Percentiles rank a stretch among this genome's conserved stretches.
These are phyloP conservation scores for Trichoderma koningiopsis DNA, from an alignment of 2,329 filamentous ascomycete genomes.

Conservation along the genomic window DNA sequence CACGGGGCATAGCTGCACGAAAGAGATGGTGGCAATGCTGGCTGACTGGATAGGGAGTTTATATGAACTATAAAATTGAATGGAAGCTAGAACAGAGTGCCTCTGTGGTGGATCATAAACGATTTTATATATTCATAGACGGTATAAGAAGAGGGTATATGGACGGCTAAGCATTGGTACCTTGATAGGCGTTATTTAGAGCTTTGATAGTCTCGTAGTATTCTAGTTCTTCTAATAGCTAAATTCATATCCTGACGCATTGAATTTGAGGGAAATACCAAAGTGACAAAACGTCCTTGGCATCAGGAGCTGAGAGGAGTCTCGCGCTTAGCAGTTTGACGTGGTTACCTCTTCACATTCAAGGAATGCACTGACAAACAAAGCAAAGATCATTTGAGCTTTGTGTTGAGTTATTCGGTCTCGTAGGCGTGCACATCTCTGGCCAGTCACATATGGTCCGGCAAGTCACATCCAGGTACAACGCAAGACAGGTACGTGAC, in stretches of 20 bases:
- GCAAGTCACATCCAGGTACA: neutral
- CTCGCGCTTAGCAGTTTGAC: neutral
- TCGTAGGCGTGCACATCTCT: neutral
- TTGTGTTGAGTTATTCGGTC: fast-evolving
- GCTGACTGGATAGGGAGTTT: conserved; percentile 1
- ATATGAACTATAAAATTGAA: neutral
- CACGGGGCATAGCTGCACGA: conserved; percentile 14
- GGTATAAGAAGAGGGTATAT: neutral
- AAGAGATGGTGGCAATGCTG: conserved; percentile 21
- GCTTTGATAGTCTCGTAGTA: neutral
- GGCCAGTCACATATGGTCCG: neutral
- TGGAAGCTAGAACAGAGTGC: no score
- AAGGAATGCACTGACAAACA: no score
- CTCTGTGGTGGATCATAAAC: neutral
- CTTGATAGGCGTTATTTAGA: neutral
- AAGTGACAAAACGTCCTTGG: neutral
- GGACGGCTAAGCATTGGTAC: neutral
- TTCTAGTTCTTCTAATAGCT: neutral
- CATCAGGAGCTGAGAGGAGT: neutral
- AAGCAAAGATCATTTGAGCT: neutral
- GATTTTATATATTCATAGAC: neutral
- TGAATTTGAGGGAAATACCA: fast-evolving
- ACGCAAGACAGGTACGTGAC: neutral
- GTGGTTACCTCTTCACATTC: no score
- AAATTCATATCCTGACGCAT: neutral